A percentile compares a stretch with the other conserved stretches of the same genome.
Conservation (phyloP, 768 basidiomycete species). For the Calocybe gangraenosa region DNA sequence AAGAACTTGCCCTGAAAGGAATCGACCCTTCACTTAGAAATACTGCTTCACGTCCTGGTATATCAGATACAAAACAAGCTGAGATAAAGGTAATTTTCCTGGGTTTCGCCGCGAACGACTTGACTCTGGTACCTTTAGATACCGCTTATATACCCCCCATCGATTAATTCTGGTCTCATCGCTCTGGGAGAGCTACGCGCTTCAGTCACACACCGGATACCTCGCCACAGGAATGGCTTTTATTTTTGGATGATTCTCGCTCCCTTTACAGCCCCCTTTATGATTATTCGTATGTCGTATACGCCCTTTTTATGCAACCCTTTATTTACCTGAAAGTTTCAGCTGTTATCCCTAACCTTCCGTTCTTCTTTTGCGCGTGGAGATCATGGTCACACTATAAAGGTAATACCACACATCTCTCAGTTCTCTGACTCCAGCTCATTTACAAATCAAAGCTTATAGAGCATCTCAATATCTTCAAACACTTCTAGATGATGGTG, state of each 20-base stretch:
- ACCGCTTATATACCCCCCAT: slow-evolving; percentile 57
- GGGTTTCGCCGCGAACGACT: neutral
- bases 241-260: slow-evolving; percentile 60
- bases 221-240: slow-evolving; percentile 64
- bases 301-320: neutral
- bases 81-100: slow-evolving; percentile 2
- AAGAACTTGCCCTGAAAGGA: slow-evolving; percentile 71
- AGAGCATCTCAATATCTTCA: slow-evolving; percentile 67
- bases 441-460: slow-evolving; percentile 41
- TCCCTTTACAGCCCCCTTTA: slow-evolving; percentile 74
- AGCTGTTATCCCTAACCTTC: slow-evolving; percentile 82
- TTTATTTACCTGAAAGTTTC: neutral
- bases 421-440: neutral
- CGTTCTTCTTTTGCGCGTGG: slow-evolving; percentile 85
- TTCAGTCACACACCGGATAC: slow-evolving; percentile 51
- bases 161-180: slow-evolving; percentile 28
- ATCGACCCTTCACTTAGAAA: slow-evolving; percentile 70
- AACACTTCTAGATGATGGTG: slow-evolving; percentile 48
- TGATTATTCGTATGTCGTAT: slow-evolving; percentile 61
- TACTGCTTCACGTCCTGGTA: slow-evolving; percentile 25
- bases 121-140: slow-evolving; percentile 40
- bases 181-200: slow-evolving; percentile 44
- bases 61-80: slow-evolving; percentile 17
- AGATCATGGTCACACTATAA: slow-evolving; percentile 81
- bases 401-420: slow-evolving; percentile 35